Conservation (phyloP, 2,329 filamentous ascomycete species). For the Emydomyces testavorans region DNA sequence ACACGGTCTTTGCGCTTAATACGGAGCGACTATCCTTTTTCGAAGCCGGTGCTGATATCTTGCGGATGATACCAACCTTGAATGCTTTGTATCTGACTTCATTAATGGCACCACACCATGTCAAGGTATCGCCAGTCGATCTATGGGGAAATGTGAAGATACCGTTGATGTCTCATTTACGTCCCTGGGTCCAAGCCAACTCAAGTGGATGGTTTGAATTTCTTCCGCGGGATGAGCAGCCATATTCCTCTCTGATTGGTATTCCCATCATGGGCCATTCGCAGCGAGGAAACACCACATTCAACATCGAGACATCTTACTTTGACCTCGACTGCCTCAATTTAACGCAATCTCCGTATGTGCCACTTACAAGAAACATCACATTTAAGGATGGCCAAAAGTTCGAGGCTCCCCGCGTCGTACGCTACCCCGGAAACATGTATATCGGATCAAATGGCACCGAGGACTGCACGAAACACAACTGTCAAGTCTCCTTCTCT, state of each 20-base stretch:
- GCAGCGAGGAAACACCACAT: constrained; percentile 7
- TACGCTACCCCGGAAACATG: background rate
- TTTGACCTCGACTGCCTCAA: constrained; percentile 13
- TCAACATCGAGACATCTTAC: constrained; percentile 14
- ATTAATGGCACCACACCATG: constrained; percentile 6
- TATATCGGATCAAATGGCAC: constrained; percentile 9
- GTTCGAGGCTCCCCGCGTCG: background rate
- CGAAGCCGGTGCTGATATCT: background rate
- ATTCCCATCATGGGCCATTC: background rate
- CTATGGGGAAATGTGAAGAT: constrained; percentile 15
- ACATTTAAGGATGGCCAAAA: background rate
- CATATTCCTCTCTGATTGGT: constrained; percentile 11
- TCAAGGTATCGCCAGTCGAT: constrained; percentile 8
- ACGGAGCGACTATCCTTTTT: constrained; percentile 11
- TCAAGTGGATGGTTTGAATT: constrained; percentile 10
- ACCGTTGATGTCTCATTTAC: constrained; percentile 11
- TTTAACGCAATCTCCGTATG: background rate
- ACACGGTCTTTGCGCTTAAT: constrained; percentile 4
- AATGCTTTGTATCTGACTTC: constrained; percentile 13
- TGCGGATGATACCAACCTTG: background rate
- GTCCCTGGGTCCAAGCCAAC: background rate
- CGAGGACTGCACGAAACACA: background rate
- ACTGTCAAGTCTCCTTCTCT: constrained; percentile 9
- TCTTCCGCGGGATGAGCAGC: background rate
- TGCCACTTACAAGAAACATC: background rate